Conservation (phyloP, 129 eudicot genomes). For the Deinandra increscens region DNA sequence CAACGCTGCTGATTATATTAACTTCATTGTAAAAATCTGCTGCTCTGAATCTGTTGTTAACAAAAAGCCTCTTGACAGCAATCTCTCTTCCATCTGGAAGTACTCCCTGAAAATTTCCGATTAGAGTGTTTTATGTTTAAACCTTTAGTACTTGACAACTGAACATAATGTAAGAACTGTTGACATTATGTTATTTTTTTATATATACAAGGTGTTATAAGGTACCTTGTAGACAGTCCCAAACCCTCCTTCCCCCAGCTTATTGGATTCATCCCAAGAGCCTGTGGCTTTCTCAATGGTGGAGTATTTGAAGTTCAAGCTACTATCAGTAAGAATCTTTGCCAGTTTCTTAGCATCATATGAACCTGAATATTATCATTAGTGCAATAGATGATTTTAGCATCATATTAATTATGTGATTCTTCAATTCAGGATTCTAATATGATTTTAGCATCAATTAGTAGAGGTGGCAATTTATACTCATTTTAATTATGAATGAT, state of each 20-base stretch:
- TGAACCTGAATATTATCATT: conserved; percentile 35
- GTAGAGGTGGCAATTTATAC: neutral
- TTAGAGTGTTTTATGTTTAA: neutral
- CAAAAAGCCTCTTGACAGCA: conserved; percentile 91
- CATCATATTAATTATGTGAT: conserved; percentile 4
- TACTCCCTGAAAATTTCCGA: conserved; percentile 51
- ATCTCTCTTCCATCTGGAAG: conserved; percentile 86
- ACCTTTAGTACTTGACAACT: neutral
- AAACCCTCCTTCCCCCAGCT: conserved; percentile 89
- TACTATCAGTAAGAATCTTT: conserved; percentile 59
- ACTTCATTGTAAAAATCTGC: conserved; percentile 89
- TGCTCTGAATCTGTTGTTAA: conserved; percentile 79
- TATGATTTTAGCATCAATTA: neutral
- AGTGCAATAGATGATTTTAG: neutral
- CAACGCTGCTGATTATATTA: conserved; percentile 65
- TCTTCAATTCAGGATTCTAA: conserved; percentile 3
- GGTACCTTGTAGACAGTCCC: conserved; percentile 77
- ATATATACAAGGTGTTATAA: conserved; percentile 6
- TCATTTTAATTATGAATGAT: neutral
- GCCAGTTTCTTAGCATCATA: conserved; percentile 55
- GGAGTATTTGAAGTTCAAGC: conserved; percentile 76
- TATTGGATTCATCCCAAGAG: conserved; percentile 62
- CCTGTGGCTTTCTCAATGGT: conserved; percentile 74
- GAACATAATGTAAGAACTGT: neutral
- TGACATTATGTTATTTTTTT: neutral